Conservation (phyloP, 2,329 filamentous ascomycete genomes). For the Colletotrichum sp. region DNA sequence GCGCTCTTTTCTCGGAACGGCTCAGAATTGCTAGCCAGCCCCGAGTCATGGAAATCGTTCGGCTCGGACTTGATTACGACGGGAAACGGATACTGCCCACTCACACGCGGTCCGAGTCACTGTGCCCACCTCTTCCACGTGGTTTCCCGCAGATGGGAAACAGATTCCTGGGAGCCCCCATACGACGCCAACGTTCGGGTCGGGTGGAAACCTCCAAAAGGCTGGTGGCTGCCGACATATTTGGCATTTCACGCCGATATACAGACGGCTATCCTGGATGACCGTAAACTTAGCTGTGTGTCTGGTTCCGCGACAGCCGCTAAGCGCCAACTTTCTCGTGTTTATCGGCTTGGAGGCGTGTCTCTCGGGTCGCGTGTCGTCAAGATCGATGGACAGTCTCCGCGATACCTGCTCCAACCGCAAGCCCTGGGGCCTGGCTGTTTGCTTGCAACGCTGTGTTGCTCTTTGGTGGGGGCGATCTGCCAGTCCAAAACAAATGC, state of each 20-base stretch:
- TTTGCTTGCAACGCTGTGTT: neutral
- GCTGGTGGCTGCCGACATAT: neutral
- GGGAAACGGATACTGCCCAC: neutral
- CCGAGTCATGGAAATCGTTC: slow-evolving; percentile 1
- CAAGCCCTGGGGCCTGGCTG: neutral
- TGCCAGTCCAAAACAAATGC: neutral
- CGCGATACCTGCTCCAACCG: neutral
- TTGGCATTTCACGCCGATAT: neutral
- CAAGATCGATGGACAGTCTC: neutral
- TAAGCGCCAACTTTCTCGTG: neutral
- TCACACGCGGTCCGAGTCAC: neutral
- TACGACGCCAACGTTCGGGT: neutral
- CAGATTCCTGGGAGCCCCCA: neutral
- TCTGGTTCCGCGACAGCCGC: neutral
- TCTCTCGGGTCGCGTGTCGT: neutral
- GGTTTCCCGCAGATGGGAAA: slow-evolving; percentile 6
- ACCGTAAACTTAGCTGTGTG: neutral
- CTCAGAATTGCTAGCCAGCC: neutral
- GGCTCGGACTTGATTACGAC: neutral
- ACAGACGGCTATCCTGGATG: neutral
- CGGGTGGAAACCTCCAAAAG: neutral
- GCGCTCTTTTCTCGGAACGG: neutral
- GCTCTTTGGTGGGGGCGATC: neutral
- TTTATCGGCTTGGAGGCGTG: neutral
- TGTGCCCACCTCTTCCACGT: slow-evolving; percentile 13